Percentiles rank a stretch among this genome's conserved stretches.
phyloP scores from a whole-genome alignment of 352 stramenopile genomes.

The Phytopythium aichiense region DNA sequence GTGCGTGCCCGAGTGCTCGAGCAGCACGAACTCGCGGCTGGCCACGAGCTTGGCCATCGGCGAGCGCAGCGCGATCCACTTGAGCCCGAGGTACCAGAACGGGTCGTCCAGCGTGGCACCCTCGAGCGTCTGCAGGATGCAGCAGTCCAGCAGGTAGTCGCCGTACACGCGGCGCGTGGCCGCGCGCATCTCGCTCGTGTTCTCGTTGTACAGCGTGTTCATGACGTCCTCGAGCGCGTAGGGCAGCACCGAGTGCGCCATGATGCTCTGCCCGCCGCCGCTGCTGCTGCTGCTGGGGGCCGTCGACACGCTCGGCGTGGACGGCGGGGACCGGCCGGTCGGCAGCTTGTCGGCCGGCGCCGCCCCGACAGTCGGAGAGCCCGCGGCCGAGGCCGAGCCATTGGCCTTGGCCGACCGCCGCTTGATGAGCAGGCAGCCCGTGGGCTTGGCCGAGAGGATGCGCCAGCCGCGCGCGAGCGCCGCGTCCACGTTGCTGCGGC shows the following conservation, averaged over 20 bases:
- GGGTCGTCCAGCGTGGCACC: slow-evolving; percentile 54
- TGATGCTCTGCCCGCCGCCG: slow-evolving; percentile 43
- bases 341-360: background rate
- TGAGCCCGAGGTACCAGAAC: slow-evolving; percentile 74
- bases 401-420: slow-evolving; percentile 20
- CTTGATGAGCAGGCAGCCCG: slow-evolving; percentile 58
- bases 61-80: slow-evolving; percentile 69
- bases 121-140: slow-evolving; percentile 60
- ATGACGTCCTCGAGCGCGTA: slow-evolving; percentile 68
- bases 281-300: background rate
- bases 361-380: background rate
- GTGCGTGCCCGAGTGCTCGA: slow-evolving; percentile 65
- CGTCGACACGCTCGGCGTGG: background rate
- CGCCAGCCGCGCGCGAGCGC: slow-evolving; percentile 52
- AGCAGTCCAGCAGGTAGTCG: slow-evolving; percentile 53
- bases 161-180: slow-evolving; percentile 41
- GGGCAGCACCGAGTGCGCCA: slow-evolving; percentile 45
- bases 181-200: slow-evolving; percentile 42
- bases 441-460: slow-evolving; percentile 35
- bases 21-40: slow-evolving; percentile 63
- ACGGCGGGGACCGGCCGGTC: background rate
- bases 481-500: slow-evolving; percentile 44
- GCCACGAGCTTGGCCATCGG: slow-evolving; percentile 54
- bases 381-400: background rate
- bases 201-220: slow-evolving; percentile 55